A percentile compares a stretch with the other conserved stretches of the same genome.
phyloP scores from a whole-genome alignment of 306 rosid species.

The Corylus avellana region DNA sequence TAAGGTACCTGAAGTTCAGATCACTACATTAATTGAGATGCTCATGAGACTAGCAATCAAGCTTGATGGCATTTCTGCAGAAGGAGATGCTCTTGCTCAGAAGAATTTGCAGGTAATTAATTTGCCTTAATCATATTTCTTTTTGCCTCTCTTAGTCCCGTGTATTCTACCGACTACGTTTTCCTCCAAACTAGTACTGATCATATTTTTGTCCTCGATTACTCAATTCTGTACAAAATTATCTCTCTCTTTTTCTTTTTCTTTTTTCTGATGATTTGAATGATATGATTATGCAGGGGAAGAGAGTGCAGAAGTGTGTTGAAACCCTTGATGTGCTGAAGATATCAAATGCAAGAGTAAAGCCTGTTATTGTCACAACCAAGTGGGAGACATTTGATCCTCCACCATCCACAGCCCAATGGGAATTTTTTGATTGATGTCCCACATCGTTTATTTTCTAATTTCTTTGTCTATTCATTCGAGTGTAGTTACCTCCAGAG shows the following conservation, averaged over 20 bases:
- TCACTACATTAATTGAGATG: constrained; percentile 76
- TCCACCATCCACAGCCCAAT: constrained; percentile 34
- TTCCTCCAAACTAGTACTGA: too few relatives aligned
- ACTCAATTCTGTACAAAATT: too few relatives aligned
- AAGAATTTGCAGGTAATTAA: constrained; percentile 62
- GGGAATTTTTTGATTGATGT: constrained; percentile 45
- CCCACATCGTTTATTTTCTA: background rate
- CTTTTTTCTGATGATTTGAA: too few relatives aligned
- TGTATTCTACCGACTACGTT: too few relatives aligned
- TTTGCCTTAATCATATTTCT: too few relatives aligned
- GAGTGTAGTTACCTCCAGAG: constrained; percentile 12
- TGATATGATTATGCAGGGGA: constrained; percentile 46
- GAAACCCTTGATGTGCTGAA: constrained; percentile 65
- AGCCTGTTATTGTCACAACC: constrained; percentile 62
- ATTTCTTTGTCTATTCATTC: constrained; percentile 8
- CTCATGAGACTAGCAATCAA: constrained; percentile 88
- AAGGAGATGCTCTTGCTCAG: constrained; percentile 68
- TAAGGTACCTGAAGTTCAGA: constrained; percentile 82
- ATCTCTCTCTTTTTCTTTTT: too few relatives aligned
- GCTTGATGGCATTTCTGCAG: constrained; percentile 62
- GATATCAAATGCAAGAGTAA: constrained; percentile 60
- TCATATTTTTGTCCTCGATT: too few relatives aligned
- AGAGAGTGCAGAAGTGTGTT: constrained; percentile 78
- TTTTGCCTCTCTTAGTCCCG: background rate
- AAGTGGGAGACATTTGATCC: constrained; percentile 83